Evolutionary conservation across 441 rosid genomes (phyloP).

Genomic region (Brassica hybrid): DNA sequence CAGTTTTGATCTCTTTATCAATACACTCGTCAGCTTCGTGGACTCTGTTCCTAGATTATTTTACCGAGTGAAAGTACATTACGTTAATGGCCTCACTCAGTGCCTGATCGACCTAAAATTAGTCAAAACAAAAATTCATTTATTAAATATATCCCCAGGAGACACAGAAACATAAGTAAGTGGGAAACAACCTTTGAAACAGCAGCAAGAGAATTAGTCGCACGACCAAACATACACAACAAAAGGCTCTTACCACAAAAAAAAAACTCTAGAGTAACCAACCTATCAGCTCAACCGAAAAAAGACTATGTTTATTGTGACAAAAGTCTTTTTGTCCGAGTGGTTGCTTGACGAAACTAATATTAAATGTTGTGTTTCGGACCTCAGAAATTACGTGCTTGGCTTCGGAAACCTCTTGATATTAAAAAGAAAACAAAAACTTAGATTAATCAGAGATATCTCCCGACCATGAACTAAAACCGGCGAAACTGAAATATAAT

Average conservation of each 20-base stretch:
- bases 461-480: slow-evolving; percentile 39
- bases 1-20: slow-evolving; percentile 37
- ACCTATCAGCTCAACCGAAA: too few species aligned
- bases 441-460: slow-evolving; percentile 25
- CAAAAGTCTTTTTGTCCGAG: too few species aligned
- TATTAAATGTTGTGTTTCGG: too few species aligned
- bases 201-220: slow-evolving; percentile 27
- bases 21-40: slow-evolving; percentile 11
- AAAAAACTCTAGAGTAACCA: background rate
- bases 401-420: too few species aligned
- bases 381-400: too few species aligned
- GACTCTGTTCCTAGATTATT: slow-evolving; percentile 21
- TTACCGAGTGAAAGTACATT: background rate
- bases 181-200: slow-evolving; percentile 45
- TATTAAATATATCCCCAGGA: background rate
- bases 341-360: too few species aligned
- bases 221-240: background rate
- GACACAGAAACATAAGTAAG: slow-evolving; percentile 34
- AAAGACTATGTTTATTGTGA: too few species aligned
- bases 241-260: too few species aligned
- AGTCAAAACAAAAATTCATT: background rate
- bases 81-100: background rate
- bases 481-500: slow-evolving; percentile 31
- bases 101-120: background rate
- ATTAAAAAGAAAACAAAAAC: background rate